Conservation (phyloP, 1,139 yeast genomes). For the Spencermartinsiella ligniputridi region DNA sequence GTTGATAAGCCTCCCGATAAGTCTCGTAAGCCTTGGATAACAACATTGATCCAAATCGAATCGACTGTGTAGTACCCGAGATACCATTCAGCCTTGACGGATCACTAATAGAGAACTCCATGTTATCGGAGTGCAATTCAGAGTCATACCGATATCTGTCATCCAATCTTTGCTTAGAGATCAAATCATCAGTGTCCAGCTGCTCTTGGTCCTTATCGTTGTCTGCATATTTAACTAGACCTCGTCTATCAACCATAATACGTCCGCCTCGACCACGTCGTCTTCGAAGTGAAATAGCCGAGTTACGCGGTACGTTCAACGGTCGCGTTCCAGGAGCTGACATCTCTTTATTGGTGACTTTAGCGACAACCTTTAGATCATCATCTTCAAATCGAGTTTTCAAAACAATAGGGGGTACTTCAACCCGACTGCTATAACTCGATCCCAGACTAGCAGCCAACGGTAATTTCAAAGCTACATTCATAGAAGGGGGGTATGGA, state of each 20-base stretch:
- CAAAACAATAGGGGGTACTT: constrained; percentile 25
- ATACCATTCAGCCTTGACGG: constrained; percentile 75
- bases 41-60: constrained; percentile 88
- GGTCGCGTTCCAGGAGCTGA: constrained; percentile 19
- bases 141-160: constrained; percentile 77
- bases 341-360: constrained; percentile 25
- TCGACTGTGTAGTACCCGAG: constrained; percentile 81
- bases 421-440: constrained; percentile 28
- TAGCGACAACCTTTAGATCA: constrained; percentile 21
- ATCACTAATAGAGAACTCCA: constrained; percentile 54
- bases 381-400: constrained; percentile 20
- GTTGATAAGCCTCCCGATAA: constrained; percentile 50
- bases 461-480: constrained; percentile 27
- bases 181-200: constrained; percentile 6
- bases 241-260: constrained; percentile 67
- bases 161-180: constrained; percentile 2
- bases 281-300: constrained; percentile 55
- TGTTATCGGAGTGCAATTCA: constrained; percentile 49
- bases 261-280: constrained; percentile 73
- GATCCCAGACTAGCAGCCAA: constrained; percentile 28
- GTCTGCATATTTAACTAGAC: constrained; percentile 32
- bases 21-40: constrained; percentile 77
- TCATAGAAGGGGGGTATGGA: constrained; percentile 62
- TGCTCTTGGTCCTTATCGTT: constrained; percentile 23
- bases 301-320: constrained; percentile 29